Percentiles rank a stretch among this genome's conserved stretches.
These are phyloP conservation scores for Paxillus involutus DNA, from an alignment of 768 basidiomycete species.

Conservation along the genomic window DNA sequence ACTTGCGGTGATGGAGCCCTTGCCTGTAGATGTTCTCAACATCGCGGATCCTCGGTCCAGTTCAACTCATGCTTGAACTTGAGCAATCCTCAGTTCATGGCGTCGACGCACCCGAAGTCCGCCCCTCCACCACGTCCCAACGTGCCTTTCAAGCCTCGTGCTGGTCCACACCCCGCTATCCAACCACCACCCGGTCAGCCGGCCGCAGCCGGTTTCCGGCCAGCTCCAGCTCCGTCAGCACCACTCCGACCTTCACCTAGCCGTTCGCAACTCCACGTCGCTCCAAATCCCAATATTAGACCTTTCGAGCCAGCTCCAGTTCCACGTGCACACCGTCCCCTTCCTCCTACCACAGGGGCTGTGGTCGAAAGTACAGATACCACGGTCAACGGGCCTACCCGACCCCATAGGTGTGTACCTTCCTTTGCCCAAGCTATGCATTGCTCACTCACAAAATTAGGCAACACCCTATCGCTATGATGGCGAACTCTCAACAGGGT, in stretches of 20 bases:
- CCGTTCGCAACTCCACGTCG: conserved; percentile 24
- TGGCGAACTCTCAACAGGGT: conserved; percentile 69
- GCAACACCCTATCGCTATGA: conserved; percentile 58
- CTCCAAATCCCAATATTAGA: conserved; percentile 19
- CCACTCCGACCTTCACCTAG: conserved; percentile 31
- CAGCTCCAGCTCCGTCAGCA: conserved; percentile 10
- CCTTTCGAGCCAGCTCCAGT: conserved; percentile 17
- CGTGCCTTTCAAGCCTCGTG: too few relatives aligned
- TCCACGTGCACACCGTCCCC: conserved; percentile 27
- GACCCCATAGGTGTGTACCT: conserved; percentile 11
- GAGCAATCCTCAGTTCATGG: too few relatives aligned
- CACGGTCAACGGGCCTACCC: conserved; percentile 16
- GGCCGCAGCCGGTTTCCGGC: too few relatives aligned
- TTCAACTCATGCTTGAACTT: too few relatives aligned
- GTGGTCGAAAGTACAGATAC: conserved; percentile 14
- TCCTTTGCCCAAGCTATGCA: not conserved
- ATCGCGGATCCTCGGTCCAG: too few relatives aligned
- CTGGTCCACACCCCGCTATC: too few relatives aligned
- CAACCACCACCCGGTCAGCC: too few relatives aligned
- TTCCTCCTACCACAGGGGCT: conserved; percentile 29
- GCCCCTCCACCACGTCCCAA: too few relatives aligned
- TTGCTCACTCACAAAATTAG: conserved; percentile 9
- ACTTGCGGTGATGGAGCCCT: too few relatives aligned
- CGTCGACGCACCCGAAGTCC: too few relatives aligned
- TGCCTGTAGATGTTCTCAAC: too few relatives aligned